Evolutionary conservation across 2,329 filamentous ascomycete species (phyloP), one percentile per base, ranked within the genome.

Genomic region (Coniochaeta sp.): DNA sequence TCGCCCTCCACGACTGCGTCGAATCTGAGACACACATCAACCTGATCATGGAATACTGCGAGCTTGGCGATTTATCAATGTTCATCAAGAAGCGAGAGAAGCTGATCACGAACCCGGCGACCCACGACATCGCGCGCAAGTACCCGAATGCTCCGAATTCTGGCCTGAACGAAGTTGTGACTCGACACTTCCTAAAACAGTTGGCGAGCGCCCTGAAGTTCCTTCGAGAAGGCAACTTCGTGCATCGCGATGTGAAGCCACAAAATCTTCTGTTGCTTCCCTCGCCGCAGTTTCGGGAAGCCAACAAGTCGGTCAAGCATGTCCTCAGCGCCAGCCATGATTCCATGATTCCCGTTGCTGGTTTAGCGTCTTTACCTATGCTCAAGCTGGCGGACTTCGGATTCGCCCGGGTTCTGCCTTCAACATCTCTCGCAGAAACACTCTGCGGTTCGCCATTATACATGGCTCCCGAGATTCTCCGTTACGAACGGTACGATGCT

Each of bases 361-460:
- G 95, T 8, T 78, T 99, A 32, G 81, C 85, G 58, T 95, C 92
- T 19, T 76, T 99, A 47, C 95, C 95, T 4, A 96, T 98, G 89
- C 84, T 99, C 62, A 99, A 99, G 77, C 88, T 99, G 67, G 95
- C 95, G 60, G 95, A 99, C 76, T 99, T 99, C 71, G 95, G 95
- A n/a, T 99, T 99, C 72, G 95, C 95, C 60, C 87, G 95, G 60
- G 91, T 96, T 59, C 78, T 99, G 56, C 93, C 95, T 1, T 87
- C 90, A 8, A 96, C 93, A 0, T 93, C 93, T 5, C 82, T 99
- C 64, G 95, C 95, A 12, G 95, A 99, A 73, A 99, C 95, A 0
- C 84, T 99, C 0, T 99, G 95, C 73, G 95, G 95, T 19, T 98
- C 95, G 14, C 95, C 95, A 10, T 79, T 99, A 28, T 99, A 99